Conservation (phyloP, 345 rosid species). For the Eucalyptus cloeziana region DNA sequence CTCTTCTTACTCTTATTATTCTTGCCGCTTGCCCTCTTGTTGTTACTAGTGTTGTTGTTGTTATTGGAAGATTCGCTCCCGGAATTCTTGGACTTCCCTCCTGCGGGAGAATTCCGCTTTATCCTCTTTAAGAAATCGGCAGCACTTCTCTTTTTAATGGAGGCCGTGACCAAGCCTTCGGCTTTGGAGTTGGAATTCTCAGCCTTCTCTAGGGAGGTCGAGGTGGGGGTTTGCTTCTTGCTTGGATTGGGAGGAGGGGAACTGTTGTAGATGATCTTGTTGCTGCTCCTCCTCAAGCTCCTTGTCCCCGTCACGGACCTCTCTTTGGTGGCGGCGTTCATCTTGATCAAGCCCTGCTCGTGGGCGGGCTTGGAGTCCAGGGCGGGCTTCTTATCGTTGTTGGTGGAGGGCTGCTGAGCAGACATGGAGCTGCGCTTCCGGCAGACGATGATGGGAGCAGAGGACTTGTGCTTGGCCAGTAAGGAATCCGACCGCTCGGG, state of each 20-base stretch:
- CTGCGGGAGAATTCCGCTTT: constrained; percentile 33
- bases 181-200: not conserved
- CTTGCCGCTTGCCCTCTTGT: constrained; percentile 4
- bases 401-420: constrained; percentile 14
- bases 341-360: constrained; percentile 13
- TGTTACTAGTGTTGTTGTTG: not conserved
- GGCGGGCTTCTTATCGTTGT: constrained; percentile 1
- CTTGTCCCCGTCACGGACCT: constrained; percentile 38
- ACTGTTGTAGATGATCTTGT: constrained; percentile 4
- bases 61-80: not conserved
- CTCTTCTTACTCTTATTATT: constrained; percentile 31
- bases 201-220: constrained; percentile 12
- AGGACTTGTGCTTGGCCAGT: constrained; percentile 25
- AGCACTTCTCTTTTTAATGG: constrained; percentile 50
- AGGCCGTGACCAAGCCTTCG: constrained; percentile 1
- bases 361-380: not conserved
- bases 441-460: constrained; percentile 35
- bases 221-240: constrained; percentile 20
- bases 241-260: not conserved
- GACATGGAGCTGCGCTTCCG: constrained; percentile 43
- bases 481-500: constrained; percentile 34
- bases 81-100: constrained; percentile 16
- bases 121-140: constrained; percentile 65
- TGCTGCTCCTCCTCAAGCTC: constrained; percentile 46
- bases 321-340: constrained; percentile 19